A percentile compares a stretch with the other conserved stretches of the same genome.
Conservation (phyloP, 805 yeast species). For the Cyberlindnera xishuangbannaensis region DNA sequence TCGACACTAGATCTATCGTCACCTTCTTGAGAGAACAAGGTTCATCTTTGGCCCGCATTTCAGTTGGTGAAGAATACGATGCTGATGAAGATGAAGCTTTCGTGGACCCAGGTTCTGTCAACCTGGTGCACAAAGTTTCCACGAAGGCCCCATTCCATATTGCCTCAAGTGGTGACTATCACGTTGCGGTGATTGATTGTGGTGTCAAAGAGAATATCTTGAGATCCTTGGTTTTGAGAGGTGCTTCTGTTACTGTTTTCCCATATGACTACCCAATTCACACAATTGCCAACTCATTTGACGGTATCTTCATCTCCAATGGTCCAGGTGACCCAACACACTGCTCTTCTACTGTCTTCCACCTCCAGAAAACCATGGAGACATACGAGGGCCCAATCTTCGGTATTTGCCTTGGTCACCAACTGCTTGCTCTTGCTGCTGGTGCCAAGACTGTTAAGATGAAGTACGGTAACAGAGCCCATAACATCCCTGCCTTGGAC, state of each 20-base stretch:
- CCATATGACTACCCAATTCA: constrained; percentile 95
- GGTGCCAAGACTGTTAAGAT: constrained; percentile 91
- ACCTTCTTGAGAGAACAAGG: constrained; percentile 93
- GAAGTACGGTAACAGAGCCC: constrained; percentile 98
- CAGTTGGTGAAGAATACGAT: constrained; percentile 86
- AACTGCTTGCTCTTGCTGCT: constrained; percentile 87
- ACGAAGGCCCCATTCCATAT: constrained; percentile 94
- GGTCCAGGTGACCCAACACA: constrained; percentile 99
- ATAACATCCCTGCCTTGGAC: constrained; percentile 94
- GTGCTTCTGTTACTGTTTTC: constrained; percentile 93
- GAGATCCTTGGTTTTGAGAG: constrained; percentile 89
- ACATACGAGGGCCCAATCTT: constrained; percentile 77
- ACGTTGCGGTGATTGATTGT: constrained; percentile 92
- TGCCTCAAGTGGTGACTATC: constrained; percentile 57
- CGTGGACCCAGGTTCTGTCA: constrained; percentile 83
- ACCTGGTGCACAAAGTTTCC: constrained; percentile 88
- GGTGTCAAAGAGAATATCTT: constrained; percentile 98
- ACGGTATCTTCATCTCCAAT: constrained; percentile 90
- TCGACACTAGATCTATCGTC: constrained; percentile 94
- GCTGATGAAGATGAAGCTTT: constrained; percentile 89
- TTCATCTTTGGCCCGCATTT: constrained; percentile 84
- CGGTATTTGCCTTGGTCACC: constrained; percentile 98
- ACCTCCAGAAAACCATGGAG: constrained; percentile 64
- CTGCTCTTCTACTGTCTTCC: constrained; percentile 71
- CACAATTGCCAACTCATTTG: constrained; percentile 84